Conservation (phyloP, 2,329 filamentous ascomycete genomes). For the Cytospora schulzeri region DNA sequence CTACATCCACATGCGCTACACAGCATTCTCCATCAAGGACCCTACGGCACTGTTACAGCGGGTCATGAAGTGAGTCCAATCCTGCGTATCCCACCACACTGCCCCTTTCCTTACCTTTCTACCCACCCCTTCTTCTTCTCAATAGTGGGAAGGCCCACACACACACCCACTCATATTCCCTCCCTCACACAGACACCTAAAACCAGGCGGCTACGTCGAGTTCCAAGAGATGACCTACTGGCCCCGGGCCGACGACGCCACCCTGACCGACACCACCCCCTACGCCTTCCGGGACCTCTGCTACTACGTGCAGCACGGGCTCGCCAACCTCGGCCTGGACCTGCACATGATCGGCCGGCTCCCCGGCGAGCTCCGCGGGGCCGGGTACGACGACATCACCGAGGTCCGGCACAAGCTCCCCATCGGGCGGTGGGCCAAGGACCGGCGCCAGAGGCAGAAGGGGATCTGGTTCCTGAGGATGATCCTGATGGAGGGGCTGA, state of each 20-base stretch:
- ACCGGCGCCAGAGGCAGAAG: constrained; percentile 45
- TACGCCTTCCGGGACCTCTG: constrained; percentile 53
- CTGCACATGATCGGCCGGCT: constrained; percentile 43
- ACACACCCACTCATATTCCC: not conserved
- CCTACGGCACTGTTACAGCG: constrained; percentile 44
- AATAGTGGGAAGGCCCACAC: too few relatives aligned
- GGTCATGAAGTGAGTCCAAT: constrained; percentile 41
- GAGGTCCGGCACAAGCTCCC: constrained; percentile 46
- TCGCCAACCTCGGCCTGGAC: constrained; percentile 46
- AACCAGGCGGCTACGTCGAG: constrained; percentile 55
- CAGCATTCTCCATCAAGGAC: constrained; percentile 48
- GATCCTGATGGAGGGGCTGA: constrained; percentile 40
- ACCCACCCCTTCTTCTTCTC: too few relatives aligned
- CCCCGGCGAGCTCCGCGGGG: constrained; percentile 39
- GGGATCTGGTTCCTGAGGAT: constrained; percentile 48
- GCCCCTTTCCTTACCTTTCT: not conserved
- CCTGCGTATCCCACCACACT: not conserved
- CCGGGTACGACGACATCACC: constrained; percentile 46
- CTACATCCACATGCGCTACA: constrained; percentile 52
- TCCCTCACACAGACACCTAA: constrained; percentile 45
- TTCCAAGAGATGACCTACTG: constrained; percentile 49
- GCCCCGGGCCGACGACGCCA: constrained; percentile 48
- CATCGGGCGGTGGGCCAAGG: constrained; percentile 51
- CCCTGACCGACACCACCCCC: constrained; percentile 41
- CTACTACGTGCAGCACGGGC: constrained; percentile 43